These are phyloP conservation scores for Themeda triandra DNA, from an alignment of 176 grass and related monocot species.

Conservation along the genomic window DNA sequence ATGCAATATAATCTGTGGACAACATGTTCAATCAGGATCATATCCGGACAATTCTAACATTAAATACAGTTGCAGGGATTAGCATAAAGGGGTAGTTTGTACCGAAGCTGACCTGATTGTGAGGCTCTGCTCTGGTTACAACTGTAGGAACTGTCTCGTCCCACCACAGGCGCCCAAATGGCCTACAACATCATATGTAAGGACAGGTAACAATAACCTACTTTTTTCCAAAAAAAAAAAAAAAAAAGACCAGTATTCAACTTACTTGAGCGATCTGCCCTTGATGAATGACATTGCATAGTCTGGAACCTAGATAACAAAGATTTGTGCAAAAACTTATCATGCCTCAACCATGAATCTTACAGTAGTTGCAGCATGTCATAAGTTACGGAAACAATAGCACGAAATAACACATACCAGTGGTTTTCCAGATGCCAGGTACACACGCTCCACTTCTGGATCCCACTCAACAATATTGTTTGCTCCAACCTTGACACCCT, in stretches of 20 bases:
- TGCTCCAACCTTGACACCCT: conserved; percentile 58
- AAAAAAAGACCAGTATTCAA: not conserved
- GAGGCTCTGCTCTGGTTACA: conserved; percentile 76
- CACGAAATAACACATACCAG: conserved; percentile 38
- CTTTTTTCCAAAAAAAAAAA: not conserved
- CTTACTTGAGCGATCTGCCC: conserved; percentile 68
- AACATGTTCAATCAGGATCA: not conserved
- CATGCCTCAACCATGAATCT: not conserved
- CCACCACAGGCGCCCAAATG: conserved; percentile 91
- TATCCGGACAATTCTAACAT: not conserved
- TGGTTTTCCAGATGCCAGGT: conserved; percentile 68
- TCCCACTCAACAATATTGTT: conserved; percentile 66
- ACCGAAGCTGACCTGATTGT: conserved; percentile 50
- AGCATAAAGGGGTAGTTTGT: not conserved
- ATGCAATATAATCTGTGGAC: conserved; percentile 57
- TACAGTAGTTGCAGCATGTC: not conserved
- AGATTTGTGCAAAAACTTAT: not conserved
- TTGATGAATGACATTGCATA: conserved; percentile 81
- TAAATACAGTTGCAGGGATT: not conserved
- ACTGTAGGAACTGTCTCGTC: conserved; percentile 88
- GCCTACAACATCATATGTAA: conserved; percentile 34
- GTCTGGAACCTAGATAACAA: conserved; percentile 53
- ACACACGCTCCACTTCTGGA: conserved; percentile 29
- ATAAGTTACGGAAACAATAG: not conserved
- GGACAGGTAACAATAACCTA: not conserved